These are phyloP conservation scores for Gossypium rotundifolium DNA, from an alignment of 345 rosid genomes.

Conservation along the genomic window DNA sequence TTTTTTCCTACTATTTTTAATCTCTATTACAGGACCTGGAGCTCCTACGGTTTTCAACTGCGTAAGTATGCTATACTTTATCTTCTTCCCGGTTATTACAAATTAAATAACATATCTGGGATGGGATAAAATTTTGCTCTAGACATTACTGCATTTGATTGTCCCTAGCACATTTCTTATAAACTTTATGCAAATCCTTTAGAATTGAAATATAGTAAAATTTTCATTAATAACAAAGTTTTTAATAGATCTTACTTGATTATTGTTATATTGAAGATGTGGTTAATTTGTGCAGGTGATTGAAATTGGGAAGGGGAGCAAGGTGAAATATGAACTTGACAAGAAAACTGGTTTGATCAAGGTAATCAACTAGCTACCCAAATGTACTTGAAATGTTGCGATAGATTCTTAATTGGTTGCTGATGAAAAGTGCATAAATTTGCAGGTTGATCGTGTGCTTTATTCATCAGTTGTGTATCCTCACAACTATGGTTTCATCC, in stretches of 20 bases:
- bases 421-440: slow-evolving; percentile 15
- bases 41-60: slow-evolving; percentile 81
- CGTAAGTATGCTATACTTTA: slow-evolving; percentile 38
- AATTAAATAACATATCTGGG: background rate
- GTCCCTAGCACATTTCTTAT: background rate
- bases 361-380: slow-evolving; percentile 34
- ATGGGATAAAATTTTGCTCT: background rate
- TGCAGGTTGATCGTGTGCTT: slow-evolving; percentile 83
- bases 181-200: background rate
- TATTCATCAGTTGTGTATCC: slow-evolving; percentile 98
- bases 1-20: slow-evolving; percentile 5
- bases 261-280: background rate
- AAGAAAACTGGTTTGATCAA: slow-evolving; percentile 89
- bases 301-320: slow-evolving; percentile 92
- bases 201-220: background rate
- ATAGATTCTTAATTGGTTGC: slow-evolving; percentile 13
- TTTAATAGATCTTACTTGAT: background rate
- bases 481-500: slow-evolving; percentile 98
- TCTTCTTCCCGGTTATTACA: background rate
- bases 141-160: background rate
- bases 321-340: slow-evolving; percentile 99
- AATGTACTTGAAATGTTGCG: background rate
- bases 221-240: background rate
- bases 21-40: slow-evolving; percentile 61
- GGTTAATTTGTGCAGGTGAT: slow-evolving; percentile 51